These are phyloP conservation scores for Diaporthe vexans DNA, from an alignment of 2,329 filamentous ascomycete genomes.

Conservation along the genomic window DNA sequence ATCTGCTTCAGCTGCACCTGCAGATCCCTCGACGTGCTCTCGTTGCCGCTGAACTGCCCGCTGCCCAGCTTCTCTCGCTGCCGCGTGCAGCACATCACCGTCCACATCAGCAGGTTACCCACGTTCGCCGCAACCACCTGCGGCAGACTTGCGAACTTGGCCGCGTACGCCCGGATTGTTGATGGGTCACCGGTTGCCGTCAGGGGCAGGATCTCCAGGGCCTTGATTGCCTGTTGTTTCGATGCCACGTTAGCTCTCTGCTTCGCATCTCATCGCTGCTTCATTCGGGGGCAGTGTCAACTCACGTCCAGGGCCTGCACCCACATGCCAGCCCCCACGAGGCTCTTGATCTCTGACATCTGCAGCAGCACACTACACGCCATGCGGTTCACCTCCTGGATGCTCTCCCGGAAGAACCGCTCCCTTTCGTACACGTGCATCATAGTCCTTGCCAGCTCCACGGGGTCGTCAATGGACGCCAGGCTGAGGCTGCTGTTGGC, in stretches of 20 bases:
- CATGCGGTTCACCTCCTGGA: constrained; percentile 68
- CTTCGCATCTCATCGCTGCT: neutral
- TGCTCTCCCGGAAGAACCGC: constrained; percentile 71
- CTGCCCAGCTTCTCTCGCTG: constrained; percentile 80
- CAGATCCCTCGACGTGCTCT: constrained; percentile 73
- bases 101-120: constrained; percentile 94
- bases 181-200: constrained; percentile 80
- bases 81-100: constrained; percentile 85
- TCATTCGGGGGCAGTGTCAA: constrained; percentile 43
- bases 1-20: constrained; percentile 82
- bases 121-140: constrained; percentile 89
- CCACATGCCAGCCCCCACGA: constrained; percentile 69
- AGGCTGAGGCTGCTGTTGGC: constrained; percentile 71
- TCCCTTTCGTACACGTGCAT: constrained; percentile 74
- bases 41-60: constrained; percentile 81
- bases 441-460: constrained; percentile 72
- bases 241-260: constrained; percentile 1
- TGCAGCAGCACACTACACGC: constrained; percentile 70
- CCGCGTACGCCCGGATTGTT: constrained; percentile 83
- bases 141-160: constrained; percentile 83
- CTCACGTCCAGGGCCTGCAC: constrained; percentile 71
- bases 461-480: constrained; percentile 71
- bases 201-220: constrained; percentile 84
- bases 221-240: constrained; percentile 72
- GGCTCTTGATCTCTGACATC: constrained; percentile 72